Evolutionary conservation across 306 rosid species (phyloP), one percentile per base, ranked within the genome.

Genomic region (Malus asiatica): DNA sequence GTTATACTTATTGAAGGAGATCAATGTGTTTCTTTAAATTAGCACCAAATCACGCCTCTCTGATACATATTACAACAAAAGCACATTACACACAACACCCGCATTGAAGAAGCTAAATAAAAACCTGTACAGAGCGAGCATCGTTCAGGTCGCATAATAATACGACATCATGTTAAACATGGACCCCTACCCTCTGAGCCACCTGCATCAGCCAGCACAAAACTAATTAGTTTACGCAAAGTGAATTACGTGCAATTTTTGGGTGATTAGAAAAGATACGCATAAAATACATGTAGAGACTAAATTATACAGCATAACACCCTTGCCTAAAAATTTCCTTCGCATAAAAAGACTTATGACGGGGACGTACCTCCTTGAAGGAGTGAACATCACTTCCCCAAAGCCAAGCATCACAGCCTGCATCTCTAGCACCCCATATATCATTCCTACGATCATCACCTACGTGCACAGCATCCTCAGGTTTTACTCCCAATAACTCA

Each of bases 331-430:
- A 32, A 64, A 44, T 68, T 63, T 32, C 12, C 73, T 68, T 19
- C n/a, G 55, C 53, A 46, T 46, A 46, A 46, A 46, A 23, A 57
- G 63, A 82, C 78, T 73, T n/a, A 48, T 67, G 45, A 73, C 30
- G 6, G 72, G 72, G 59, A 52, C 67, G 58, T 87, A 95, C 98
- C 98, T 95, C 96, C 78, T 77, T 87, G 72, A 95, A 95, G 82
- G 98, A 90, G 85, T 88, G 84, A 80, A 95, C 97, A 83, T 95
- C 98, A 73, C 91, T 92, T 80, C 98, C 98, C 97, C 98, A 95
- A 80, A 95, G 98, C 97, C 89, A 92, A 75, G 96, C 98, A 84
- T 95, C 98, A 78, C 98, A 95, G 57, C 98, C 98, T 18, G 98
- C 98, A 88, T 89, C 98, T 90, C 98, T 86, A 16, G 98, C 98